These are phyloP conservation scores for Solanum medicagineum DNA, from an alignment of 257 asterid species.

Conservation along the genomic window DNA sequence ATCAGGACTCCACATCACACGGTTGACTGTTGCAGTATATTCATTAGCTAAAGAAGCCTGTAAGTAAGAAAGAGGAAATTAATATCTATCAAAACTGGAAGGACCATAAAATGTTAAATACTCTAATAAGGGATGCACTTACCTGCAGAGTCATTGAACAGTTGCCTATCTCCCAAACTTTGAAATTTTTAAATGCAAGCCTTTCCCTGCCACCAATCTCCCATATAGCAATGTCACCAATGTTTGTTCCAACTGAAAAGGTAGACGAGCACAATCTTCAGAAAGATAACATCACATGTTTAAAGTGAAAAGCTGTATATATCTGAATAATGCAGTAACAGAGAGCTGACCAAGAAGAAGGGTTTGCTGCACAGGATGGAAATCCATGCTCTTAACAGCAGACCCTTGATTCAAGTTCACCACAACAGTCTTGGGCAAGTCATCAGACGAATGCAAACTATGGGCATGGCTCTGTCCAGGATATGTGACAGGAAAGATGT, in stretches of 20 bases:
- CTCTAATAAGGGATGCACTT: neutral
- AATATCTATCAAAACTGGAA: neutral
- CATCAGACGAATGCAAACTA: conserved; percentile 19
- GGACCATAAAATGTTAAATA: neutral
- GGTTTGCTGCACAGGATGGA: conserved; percentile 40
- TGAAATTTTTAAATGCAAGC: conserved; percentile 29
- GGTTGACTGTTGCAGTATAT: conserved; percentile 48
- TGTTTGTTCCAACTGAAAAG: conserved; percentile 53
- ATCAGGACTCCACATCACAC: conserved; percentile 59
- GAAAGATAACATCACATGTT: neutral
- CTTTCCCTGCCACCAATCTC: conserved; percentile 42
- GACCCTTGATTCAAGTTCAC: conserved; percentile 49
- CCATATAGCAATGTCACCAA: conserved; percentile 53
- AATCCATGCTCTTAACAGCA: conserved; percentile 62
- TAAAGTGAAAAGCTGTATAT: neutral
- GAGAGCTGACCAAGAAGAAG: conserved; percentile 49
- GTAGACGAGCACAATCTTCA: neutral
- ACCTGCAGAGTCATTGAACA: conserved; percentile 56
- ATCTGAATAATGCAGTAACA: neutral
- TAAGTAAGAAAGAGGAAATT: conserved; percentile 5
- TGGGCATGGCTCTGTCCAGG: conserved; percentile 31
- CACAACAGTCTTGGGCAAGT: conserved; percentile 43
- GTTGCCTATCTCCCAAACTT: conserved; percentile 47
- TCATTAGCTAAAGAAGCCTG: conserved; percentile 51
- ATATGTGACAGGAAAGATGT: conserved; percentile 13